Conservation (phyloP, 2,329 filamentous ascomycete genomes). For the Claviceps lovelessii region DNA sequence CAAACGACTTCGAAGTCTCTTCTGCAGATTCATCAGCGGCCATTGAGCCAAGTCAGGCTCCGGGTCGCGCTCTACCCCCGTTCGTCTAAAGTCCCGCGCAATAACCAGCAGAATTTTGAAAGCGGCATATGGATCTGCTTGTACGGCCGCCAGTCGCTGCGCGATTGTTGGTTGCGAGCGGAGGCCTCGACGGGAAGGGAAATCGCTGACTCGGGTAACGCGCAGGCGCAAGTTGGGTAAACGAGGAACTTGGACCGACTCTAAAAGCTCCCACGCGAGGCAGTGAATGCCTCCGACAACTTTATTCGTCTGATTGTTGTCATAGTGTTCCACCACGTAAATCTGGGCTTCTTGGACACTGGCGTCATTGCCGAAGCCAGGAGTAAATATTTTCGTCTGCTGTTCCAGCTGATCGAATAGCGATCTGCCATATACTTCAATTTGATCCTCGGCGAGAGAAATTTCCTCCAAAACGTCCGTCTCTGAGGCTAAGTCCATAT, state of each 20-base stretch:
- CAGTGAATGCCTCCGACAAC: constrained; percentile 11
- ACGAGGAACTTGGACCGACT: constrained; percentile 8
- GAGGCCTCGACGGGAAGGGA: constrained; percentile 6
- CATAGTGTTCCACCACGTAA: constrained; percentile 14
- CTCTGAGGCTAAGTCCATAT: not conserved
- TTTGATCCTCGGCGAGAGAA: constrained; percentile 9
- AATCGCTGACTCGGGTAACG: constrained; percentile 14
- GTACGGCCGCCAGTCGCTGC: constrained; percentile 9
- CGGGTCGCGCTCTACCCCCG: constrained; percentile 13
- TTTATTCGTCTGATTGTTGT: constrained; percentile 3
- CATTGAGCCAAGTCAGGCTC: constrained; percentile 17
- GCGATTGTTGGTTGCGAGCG: not conserved
- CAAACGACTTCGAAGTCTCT: constrained; percentile 13
- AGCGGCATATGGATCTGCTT: constrained; percentile 8
- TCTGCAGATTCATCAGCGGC: constrained; percentile 16
- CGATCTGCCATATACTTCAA: constrained; percentile 9
- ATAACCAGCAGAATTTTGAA: constrained; percentile 16
- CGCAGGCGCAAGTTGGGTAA: constrained; percentile 11
- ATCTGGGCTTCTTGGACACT: constrained; percentile 10
- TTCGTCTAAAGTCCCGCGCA: constrained; percentile 14
- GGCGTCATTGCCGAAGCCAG: not conserved
- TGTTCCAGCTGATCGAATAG: constrained; percentile 12
- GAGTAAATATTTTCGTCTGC: constrained; percentile 4
- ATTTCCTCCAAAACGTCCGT: constrained; percentile 5
- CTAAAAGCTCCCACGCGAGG: constrained; percentile 17